A percentile compares a stretch with the other conserved stretches of the same genome.
Conservation (phyloP, 768 basidiomycete species). For the Termitomyces sp. region DNA sequence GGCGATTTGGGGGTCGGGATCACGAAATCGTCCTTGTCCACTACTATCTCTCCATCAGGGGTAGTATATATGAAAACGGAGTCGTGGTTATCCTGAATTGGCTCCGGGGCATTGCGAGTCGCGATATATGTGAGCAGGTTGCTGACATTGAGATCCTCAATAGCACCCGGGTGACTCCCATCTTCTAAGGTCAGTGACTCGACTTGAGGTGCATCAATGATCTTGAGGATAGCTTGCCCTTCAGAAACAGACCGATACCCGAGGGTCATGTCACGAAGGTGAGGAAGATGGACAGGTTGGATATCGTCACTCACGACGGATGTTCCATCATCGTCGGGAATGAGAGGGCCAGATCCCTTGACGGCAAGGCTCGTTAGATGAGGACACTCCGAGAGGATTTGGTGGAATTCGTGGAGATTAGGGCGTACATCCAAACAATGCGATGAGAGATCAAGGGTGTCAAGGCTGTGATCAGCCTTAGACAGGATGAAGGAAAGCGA, state of each 20-base stretch:
- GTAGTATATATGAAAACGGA: conserved; percentile 7
- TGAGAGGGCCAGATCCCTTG: conserved; percentile 39
- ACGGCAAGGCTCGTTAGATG: conserved; percentile 37
- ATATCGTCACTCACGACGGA: conserved; percentile 15
- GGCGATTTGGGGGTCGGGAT: not conserved
- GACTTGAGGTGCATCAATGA: conserved; percentile 34
- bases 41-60: not conserved
- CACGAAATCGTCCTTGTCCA: not conserved
- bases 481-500: conserved; percentile 30
- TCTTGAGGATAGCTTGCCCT: conserved; percentile 31
- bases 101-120: conserved; percentile 21
- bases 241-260: conserved; percentile 38
- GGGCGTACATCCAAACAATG: conserved; percentile 53
- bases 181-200: conserved; percentile 37
- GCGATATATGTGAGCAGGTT: conserved; percentile 31
- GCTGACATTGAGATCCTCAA: conserved; percentile 33
- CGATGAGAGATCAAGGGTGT: conserved; percentile 43
- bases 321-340: conserved; percentile 16
- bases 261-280: conserved; percentile 32
- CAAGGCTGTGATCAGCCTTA: conserved; percentile 33
- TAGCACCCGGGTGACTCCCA: conserved; percentile 33
- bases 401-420: conserved; percentile 33
- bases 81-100: conserved; percentile 9
- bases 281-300: conserved; percentile 28
- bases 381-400: conserved; percentile 35